Evolutionary conservation across 257 asterid genomes (phyloP), one percentile per base, ranked within the genome.

Genomic region (Solanum etuberosum): DNA sequence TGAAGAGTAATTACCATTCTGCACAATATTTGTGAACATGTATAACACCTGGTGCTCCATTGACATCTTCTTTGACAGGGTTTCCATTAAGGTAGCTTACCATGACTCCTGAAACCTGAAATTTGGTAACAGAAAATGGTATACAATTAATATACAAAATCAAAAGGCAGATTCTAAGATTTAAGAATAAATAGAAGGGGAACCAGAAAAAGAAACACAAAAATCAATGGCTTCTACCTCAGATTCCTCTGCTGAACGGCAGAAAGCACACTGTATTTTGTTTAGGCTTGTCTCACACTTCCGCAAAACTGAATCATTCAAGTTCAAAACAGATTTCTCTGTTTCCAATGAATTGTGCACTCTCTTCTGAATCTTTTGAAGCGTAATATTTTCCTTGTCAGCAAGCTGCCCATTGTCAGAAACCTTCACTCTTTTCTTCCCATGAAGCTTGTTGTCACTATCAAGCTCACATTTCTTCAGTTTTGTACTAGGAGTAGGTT

Each of bases 51-150:
- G 90, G 86, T 86, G 85, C 89, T 91, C 92, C 86, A 85, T 63
- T 84, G 54, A 78, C 80, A 86, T 88, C 88, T 25, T 89, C 93
- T 31, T 83, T 78, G 77, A 91, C 94, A 18, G 89, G 90, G 90
- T 93, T 92, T 87, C 98, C 98, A 2, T 92, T 90, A 80, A 91
- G 89, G 86, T 93, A 97, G 92, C 93, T 94, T 91, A 93, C 89
- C 94, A 97, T 94, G 90, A 83, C 67, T 68, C 98, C 99, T 77
- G 98, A 93, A 85, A 90, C 94, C 99, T 95, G 90, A 38, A 86
- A 72, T 87, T 89, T 83, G 59, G 88, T 73, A 67, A 89, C 48
- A 18, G 86, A 78, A 67, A 84, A 57, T 9, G 46, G 48, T 37
- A 73, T 71, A 29, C n/a, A 31, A 42, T 67, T 37, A 18, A 40